Evolutionary conservation across 177 flowering plant genomes (phyloP), one percentile per base, ranked within the genome.

Genomic region (Vitis hybrid): DNA sequence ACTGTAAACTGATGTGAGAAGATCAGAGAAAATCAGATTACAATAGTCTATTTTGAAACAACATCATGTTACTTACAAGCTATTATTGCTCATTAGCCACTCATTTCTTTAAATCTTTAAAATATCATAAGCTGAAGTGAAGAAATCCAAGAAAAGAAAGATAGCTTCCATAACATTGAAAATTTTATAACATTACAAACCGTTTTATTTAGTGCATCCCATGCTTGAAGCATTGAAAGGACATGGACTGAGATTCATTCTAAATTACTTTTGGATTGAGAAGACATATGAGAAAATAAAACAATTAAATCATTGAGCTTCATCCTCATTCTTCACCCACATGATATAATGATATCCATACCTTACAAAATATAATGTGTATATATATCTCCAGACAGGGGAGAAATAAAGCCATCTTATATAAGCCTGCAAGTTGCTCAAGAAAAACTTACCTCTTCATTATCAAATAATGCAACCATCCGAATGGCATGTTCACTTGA

Each of bases 401-500:
- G 46, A 19, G 21, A 64, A 30, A 59, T 17, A 32, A 6, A 58
- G 52, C 17, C 14, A n/a, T 27, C 15, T 11, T 21, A 30, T 11
- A 13, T 15, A 9, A 57, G 14, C 64, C 19, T 13, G 60, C 61
- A 56, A 40, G 60, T 70, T 52, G 6, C 35, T 0, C 15, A 55
- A 13, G 21, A 68, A 68, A 60, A 48, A 46, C 7, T 75, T 86
- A 94, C 98, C 97, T 94, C 98, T 78, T 94, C 97, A 78, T 91
- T 92, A 69, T 94, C 97, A 85, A 94, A 94, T 72, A 92, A 82
- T 66, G 98, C 97, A 73, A 94, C 87, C 97, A 92, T 90, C 70
- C 97, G 82, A 66, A 93, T 80, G 50, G 93, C 87, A 81, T 81
- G 78, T 74, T 92, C 97, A 83, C 75, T 80, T 69, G 89, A 83